These are phyloP conservation scores for Candida maltosa DNA, from an alignment of 805 yeast species.

Conservation along the genomic window DNA sequence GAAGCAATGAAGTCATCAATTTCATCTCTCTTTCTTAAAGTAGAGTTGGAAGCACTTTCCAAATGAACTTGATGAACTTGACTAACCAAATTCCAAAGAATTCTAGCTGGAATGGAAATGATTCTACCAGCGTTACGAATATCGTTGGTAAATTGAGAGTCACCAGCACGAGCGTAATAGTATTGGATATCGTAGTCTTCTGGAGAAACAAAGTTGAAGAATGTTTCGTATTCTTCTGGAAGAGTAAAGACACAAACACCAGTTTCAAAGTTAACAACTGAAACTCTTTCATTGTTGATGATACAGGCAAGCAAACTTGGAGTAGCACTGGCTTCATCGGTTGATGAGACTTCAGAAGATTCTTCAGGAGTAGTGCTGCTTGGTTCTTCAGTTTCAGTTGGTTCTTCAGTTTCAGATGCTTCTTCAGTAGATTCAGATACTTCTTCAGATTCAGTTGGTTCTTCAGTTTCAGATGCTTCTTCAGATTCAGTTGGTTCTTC, in stretches of 20 bases:
- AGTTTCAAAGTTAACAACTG: slow-evolving; percentile 37
- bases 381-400: too few species aligned
- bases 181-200: slow-evolving; percentile 32
- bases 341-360: too few species aligned
- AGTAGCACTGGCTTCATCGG: too few species aligned
- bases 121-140: slow-evolving; percentile 30
- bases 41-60: slow-evolving; percentile 36
- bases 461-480: too few species aligned
- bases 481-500: too few species aligned
- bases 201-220: slow-evolving; percentile 22
- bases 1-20: slow-evolving; percentile 24
- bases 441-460: too few species aligned
- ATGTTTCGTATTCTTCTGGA: slow-evolving; percentile 23
- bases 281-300: slow-evolving; percentile 28
- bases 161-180: slow-evolving; percentile 29
- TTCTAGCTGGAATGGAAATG: slow-evolving; percentile 30
- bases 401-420: too few species aligned
- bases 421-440: too few species aligned
- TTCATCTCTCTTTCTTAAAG: slow-evolving; percentile 32
- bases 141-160: slow-evolving; percentile 29
- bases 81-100: slow-evolving; percentile 24
- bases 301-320: slow-evolving; percentile 38
- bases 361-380: too few species aligned
- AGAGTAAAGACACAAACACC: slow-evolving; percentile 37
- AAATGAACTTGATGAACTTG: too few species aligned